These are phyloP conservation scores for Metschnikowia lachancei DNA, from an alignment of 805 yeast genomes.

Conservation along the genomic window DNA sequence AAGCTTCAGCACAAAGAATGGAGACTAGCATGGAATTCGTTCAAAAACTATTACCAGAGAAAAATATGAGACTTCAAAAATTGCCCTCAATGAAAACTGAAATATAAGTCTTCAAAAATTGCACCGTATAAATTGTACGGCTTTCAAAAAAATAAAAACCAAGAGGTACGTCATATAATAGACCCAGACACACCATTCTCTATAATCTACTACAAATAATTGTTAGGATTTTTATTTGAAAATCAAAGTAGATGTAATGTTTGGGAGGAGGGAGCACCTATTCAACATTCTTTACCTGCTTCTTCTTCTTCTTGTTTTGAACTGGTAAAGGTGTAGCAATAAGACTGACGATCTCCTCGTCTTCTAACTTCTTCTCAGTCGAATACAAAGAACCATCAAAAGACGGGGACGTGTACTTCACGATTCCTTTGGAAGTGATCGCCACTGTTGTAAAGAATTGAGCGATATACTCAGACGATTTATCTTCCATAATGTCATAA, in stretches of 20 bases:
- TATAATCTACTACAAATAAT: no score
- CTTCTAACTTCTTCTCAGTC: slow-evolving; percentile 54
- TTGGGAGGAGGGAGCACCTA: not conserved
- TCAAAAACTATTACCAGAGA: slow-evolving; percentile 44
- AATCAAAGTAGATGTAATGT: no score
- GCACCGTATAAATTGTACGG: no score
- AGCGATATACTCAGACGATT: slow-evolving; percentile 63
- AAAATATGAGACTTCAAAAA: slow-evolving; percentile 32
- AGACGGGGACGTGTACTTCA: slow-evolving; percentile 57
- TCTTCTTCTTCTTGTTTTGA: slow-evolving; percentile 15
- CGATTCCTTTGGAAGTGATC: slow-evolving; percentile 67
- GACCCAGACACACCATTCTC: no score
- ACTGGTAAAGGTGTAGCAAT: slow-evolving; percentile 18
- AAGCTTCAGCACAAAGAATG: slow-evolving; percentile 53
- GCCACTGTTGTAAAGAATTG: slow-evolving; percentile 76
- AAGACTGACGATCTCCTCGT: slow-evolving; percentile 40
- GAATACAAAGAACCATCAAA: slow-evolving; percentile 49
- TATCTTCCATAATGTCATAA: slow-evolving; percentile 66
- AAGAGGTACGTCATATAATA: no score
- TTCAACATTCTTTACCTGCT: not conserved
- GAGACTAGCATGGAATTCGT: slow-evolving; percentile 63
- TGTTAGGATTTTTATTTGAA: no score
- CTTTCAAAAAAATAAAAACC: no score
- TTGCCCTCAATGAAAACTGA: no score
- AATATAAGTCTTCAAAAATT: no score